Evolutionary conservation across 495 filamentous ascomycete genomes (phyloP), one percentile per base, ranked within the genome.

Genomic region (Lepraria neglecta): DNA sequence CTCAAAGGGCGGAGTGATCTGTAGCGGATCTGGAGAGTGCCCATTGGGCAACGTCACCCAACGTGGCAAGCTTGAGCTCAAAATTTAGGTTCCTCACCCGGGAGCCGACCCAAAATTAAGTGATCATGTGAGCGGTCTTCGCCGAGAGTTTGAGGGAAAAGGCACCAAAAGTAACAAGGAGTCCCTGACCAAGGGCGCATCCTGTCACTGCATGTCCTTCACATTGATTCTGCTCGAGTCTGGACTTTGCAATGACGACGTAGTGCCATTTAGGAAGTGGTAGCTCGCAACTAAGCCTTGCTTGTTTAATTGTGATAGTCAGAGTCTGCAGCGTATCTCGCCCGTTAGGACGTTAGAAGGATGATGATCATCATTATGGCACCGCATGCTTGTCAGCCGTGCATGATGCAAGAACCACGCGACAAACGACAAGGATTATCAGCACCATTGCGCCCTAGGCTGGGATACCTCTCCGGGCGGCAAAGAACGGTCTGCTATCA

Each of bases 361-460:
- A 57, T 35, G 21, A 42, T 42, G 12, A 42, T 38, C 31, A 42
- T 19, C 46, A 6, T 57, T n/a, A 56, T 38, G 14, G 19, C 51
- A 61, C 38, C 50, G 35, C 59, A 61, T 61, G 59, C 59, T 54
- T 61, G 59, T 61, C 59, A 57, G 4, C 27, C 42, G 21, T 57
- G 54, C 54, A 57, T 57, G 21, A 46, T 61, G 59, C 59, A 61
- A 30, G 28, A 45, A 61, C 35, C 59, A 61, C 59, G 59, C 59
- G 59, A 35, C 59, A 61, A 52, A 56, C n/a, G 51, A 56, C 59
- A 55, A 46, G 59, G 59, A 45, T 61, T 21, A 56, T 27, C 59
- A 53, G 42, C 51, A 55, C 40, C 43, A 56, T n/a, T 55, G 43
- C 59, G 46, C 27, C 30, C 28, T 54, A 54, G 31, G 51, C 31